phyloP scores from a whole-genome alignment of 2,329 filamentous ascomycete genomes.

The Pestalotiopsis fici region DNA sequence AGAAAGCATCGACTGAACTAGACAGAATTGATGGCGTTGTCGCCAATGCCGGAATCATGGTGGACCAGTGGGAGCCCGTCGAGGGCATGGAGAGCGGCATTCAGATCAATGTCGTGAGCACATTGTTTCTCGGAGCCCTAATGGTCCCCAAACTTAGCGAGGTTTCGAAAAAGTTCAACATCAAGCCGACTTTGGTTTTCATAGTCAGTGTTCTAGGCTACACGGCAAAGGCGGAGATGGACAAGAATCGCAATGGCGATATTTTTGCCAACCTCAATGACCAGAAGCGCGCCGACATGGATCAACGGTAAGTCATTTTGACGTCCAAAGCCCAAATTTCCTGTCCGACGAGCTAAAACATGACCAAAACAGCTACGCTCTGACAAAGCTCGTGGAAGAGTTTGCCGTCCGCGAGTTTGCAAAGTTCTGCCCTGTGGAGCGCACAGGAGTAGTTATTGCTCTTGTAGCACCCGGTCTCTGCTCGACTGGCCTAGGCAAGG shows the following conservation, averaged over 20 bases:
- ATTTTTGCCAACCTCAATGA: constrained; percentile 11
- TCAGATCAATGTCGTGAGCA: background rate
- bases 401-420: constrained; percentile 7
- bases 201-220: constrained; percentile 13
- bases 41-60: constrained; percentile 1
- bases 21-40: constrained; percentile 9
- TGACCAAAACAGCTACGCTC: constrained; percentile 4
- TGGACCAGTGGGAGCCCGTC: background rate
- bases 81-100: constrained; percentile 4
- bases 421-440: constrained; percentile 8
- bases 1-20: constrained; percentile 7
- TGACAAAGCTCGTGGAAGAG: constrained; percentile 12
- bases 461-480: constrained; percentile 15
- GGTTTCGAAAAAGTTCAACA: background rate
- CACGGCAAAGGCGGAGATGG: constrained; percentile 12
- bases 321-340: background rate
- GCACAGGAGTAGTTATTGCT: constrained; percentile 12
- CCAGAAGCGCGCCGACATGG: constrained; percentile 5
- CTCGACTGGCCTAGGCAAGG: constrained; percentile 10
- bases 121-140: background rate
- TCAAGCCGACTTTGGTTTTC: constrained; percentile 7
- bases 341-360: background rate
- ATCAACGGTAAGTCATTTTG: background rate
- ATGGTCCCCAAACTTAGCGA: constrained; percentile 1
- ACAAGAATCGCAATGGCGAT: constrained; percentile 6